Base-by-base conservation (phyloP, 129 eudicot species). In the Artemisia tridentata region DNA sequence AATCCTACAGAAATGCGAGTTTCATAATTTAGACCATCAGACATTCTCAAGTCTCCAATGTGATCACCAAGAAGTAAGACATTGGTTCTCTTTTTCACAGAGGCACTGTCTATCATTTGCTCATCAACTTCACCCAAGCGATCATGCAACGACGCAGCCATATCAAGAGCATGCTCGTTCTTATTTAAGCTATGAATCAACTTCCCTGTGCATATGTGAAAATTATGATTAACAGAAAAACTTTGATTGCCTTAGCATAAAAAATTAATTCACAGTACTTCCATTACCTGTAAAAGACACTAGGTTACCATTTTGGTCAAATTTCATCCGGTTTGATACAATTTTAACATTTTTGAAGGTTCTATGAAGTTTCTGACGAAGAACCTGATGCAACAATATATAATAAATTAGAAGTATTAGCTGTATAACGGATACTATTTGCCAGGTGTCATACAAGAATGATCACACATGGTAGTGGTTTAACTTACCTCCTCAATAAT, bases 21-120 rank as follows among this genome's bases (percentile, higher is more conserved):
- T 27, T 82, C 83, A 71, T 85, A 91, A 67, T 80, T 78, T 68
- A 91, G 73, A 76, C 97, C 96, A 79, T 91, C 96, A 11, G 97
- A 91, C 97, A 91, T 91, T 80, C 92, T 86, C 76, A 91, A 76
- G 84, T 91, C 97, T 59, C 96, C 97, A 55, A 84, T 74, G 77
- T 91, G 97, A 86, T 91, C 96, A 80, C 97, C 97, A 56, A 91
- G 89, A 57, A 91, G 97, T 18, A 91, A 71, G 57, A 91, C 97
- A 69, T 91, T 91, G 38, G 90, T 91, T 80, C 97, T 82, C 69
- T 68, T 75, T 68, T 84, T 88, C 78, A 91, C 81, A 5, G 89
- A 75, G 52, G 82, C 78, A 49, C 58, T 67, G 53, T 86, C 92
- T 10, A 82, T 68, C 21, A 69, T 60, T 13, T 70, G 73, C 43